Evolutionary conservation across 176 grass and related monocot species (phyloP).

Genomic region (Bonia amplexicaulis): DNA sequence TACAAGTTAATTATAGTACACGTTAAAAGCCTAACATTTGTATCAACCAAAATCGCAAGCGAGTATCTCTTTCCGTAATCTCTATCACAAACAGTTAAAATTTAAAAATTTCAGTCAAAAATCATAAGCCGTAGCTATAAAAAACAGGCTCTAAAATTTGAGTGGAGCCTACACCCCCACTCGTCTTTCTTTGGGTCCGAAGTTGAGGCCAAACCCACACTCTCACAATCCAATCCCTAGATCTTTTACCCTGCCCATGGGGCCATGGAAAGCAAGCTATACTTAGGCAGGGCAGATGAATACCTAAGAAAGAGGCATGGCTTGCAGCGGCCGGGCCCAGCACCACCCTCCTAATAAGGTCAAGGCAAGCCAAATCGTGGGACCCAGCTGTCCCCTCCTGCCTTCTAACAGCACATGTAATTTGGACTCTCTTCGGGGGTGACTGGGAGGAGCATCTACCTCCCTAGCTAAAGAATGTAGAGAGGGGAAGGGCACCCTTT

Average conservation of each 20-base stretch:
- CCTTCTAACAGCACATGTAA: conserved; percentile 48
- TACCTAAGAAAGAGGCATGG: too few species aligned
- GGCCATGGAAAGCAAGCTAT: not conserved
- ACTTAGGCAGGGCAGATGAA: too few species aligned
- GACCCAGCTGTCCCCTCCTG: conserved; percentile 46
- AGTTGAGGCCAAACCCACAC: not conserved
- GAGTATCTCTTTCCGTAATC: too few species aligned
- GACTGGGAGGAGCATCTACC: conserved; percentile 23
- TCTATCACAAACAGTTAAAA: too few species aligned
- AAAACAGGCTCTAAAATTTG: too few species aligned
- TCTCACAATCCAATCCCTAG: too few species aligned
- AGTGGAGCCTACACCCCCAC: too few species aligned
- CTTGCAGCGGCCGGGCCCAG: not conserved
- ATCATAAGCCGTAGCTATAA: too few species aligned
- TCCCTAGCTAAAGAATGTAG: not conserved
- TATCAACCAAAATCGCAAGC: too few species aligned
- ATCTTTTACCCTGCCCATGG: not conserved
- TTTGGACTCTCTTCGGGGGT: conserved; percentile 39
- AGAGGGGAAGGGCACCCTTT: not conserved
- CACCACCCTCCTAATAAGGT: conserved; percentile 25
- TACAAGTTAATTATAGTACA: too few species aligned
- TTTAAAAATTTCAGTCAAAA: too few species aligned
- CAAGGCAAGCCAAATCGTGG: conserved; percentile 50
- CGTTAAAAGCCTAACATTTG: too few species aligned
- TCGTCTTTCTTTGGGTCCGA: not conserved